Percentiles rank a stretch among this genome's conserved stretches.
These are phyloP conservation scores for Pleurotus sapidus DNA, from an alignment of 768 basidiomycete species.

Conservation along the genomic window DNA sequence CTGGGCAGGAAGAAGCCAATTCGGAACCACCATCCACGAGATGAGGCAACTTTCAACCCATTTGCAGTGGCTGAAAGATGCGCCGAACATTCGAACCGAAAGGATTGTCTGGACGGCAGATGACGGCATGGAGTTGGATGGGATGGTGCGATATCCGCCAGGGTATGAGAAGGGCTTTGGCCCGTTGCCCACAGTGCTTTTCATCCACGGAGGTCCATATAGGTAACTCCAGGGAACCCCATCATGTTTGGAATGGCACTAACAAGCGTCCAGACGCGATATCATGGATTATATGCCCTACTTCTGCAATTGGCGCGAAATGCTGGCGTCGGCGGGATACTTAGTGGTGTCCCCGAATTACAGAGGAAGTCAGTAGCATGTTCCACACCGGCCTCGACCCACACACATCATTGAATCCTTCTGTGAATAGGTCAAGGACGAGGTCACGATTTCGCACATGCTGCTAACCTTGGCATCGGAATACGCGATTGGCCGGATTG, in stretches of 20 bases:
- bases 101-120: constrained; percentile 26
- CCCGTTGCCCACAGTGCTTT: constrained; percentile 25
- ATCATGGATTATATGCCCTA: constrained; percentile 37
- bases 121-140: constrained; percentile 26
- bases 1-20: constrained; percentile 22
- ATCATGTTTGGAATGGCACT: too few species aligned
- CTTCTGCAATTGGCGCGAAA: constrained; percentile 35
- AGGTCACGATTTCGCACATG: constrained; percentile 28
- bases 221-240: constrained; percentile 13
- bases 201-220: constrained; percentile 31
- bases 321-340: constrained; percentile 30
- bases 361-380: constrained; percentile 25
- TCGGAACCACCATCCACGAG: background rate
- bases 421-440: constrained; percentile 26
- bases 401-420: background rate
- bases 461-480: constrained; percentile 27
- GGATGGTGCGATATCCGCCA: constrained; percentile 28
- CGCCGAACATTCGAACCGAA: constrained; percentile 23
- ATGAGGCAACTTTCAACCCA: constrained; percentile 24
- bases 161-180: constrained; percentile 15
- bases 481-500: constrained; percentile 30
- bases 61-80: constrained; percentile 27
- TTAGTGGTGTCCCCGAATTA: constrained; percentile 34
- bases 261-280: constrained; percentile 17
- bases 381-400: too few species aligned